Base-by-base conservation (phyloP, 371 early-diverging fungal species). In the Mucor piriformis region DNA sequence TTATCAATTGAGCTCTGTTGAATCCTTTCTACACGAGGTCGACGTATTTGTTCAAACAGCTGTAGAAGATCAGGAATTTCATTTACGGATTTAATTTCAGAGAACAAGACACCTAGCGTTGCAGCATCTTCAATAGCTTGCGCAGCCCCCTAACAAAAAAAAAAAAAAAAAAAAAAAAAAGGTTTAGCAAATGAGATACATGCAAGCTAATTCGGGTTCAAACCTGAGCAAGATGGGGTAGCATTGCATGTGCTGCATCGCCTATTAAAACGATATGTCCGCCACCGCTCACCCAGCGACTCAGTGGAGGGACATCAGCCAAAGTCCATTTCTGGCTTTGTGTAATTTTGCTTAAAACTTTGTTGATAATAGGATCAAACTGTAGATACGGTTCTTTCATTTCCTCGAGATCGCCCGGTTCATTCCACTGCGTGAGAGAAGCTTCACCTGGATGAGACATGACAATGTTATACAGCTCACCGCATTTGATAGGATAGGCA, bases 221-320 rank as follows among this genome's bases (percentile, higher is more conserved):
- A n/a, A 42, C 42, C 42, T 69, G 69, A 40, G 69, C 69, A 47
- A 69, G 69, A 46, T 64, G 65, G 8, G 70, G 62, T 23, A 63
- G 47, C 70, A 70, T 70, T 6, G 70, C 70, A 50, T 70, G 71
- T 6, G 71, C 67, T 27, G 71, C 67, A 47, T 70, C 71, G 4
- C 71, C 71, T 49, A 70, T 40, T 3, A 70, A 29, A 15, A 23
- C 43, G 8, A 65, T 51, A 27, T 54, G 57, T 10, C 69, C 69
- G 6, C 59, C 54, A 5, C 61, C 52, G 12, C 69, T 69, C n/a
- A 69, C 62, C 69, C 69, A 69, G 54, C 52, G 65, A 18, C 50
- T 49, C 12, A 69, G 54, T 12, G 65, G 47, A 2, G 69, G 69
- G 3, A 69, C 40, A 27, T 69, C 69, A n/a, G 69, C 69, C 43